Evolutionary conservation across 73 alveolate species (phyloP).

Genomic region (Uronychia setigera): DNA sequence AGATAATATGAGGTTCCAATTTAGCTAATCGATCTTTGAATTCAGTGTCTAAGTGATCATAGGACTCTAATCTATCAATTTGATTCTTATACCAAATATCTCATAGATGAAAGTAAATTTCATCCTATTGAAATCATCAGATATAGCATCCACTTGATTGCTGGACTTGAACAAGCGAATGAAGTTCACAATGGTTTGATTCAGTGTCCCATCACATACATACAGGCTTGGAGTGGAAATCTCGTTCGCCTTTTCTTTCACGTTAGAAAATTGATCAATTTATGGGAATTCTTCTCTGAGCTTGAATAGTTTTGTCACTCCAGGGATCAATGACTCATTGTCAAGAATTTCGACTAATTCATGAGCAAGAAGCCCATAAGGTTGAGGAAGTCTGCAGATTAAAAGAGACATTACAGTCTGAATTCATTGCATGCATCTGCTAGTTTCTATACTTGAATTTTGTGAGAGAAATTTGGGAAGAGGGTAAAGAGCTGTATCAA

Average conservation of each 20-base stretch:
- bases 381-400: conserved; percentile 40
- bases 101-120: background rate
- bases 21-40: no score
- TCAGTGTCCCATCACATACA: conserved; percentile 17
- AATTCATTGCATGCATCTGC: conserved; percentile 58
- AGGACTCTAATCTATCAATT: no score
- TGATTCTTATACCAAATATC: no score
- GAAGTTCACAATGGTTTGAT: background rate
- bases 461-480: conserved; percentile 8
- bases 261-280: conserved; percentile 45
- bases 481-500: conserved; percentile 23
- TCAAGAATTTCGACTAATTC: conserved; percentile 55
- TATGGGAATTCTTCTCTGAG: conserved; percentile 65
- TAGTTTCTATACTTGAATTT: conserved; percentile 12
- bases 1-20: no score
- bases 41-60: no score
- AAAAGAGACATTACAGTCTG: conserved; percentile 3
- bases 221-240: conserved; percentile 34
- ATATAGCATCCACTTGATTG: background rate
- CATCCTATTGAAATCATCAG: background rate
- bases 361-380: conserved; percentile 69
- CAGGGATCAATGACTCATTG: conserved; percentile 57
- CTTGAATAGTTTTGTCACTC: conserved; percentile 23
- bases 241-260: conserved; percentile 33
- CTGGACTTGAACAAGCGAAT: background rate